These are phyloP conservation scores for Gossypium herbaceum DNA, from an alignment of 345 rosid species.

Conservation along the genomic window DNA sequence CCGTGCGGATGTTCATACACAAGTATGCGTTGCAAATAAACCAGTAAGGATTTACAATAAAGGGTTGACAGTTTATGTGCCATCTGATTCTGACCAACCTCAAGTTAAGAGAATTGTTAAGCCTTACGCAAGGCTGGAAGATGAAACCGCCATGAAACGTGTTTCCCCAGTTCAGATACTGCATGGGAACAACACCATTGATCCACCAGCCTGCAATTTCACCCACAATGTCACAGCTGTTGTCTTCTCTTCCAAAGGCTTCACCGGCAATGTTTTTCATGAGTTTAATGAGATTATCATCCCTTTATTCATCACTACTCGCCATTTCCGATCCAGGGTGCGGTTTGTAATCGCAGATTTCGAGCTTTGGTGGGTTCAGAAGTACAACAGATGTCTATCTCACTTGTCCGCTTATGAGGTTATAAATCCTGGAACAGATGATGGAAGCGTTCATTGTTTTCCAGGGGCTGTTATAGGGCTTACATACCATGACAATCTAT, in stretches of 20 bases:
- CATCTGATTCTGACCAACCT: slow-evolving; percentile 13
- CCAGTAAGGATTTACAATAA: slow-evolving; percentile 26
- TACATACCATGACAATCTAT: slow-evolving; percentile 25
- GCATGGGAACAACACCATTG: not conserved
- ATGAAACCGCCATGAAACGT: slow-evolving; percentile 12
- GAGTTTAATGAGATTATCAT: slow-evolving; percentile 40
- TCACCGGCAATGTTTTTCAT: slow-evolving; percentile 36
- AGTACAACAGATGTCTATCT: slow-evolving; percentile 24
- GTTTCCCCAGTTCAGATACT: slow-evolving; percentile 28
- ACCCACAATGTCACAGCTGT: slow-evolving; percentile 28
- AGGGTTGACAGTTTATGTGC: slow-evolving; percentile 20
- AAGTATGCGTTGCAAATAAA: slow-evolving; percentile 26
- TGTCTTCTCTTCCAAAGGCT: slow-evolving; percentile 39
- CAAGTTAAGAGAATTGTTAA: not conserved
- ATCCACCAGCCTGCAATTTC: slow-evolving; percentile 23
- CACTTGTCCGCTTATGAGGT: slow-evolving; percentile 22
- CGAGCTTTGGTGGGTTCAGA: slow-evolving; percentile 33
- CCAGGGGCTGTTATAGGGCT: slow-evolving; percentile 40
- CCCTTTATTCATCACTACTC: slow-evolving; percentile 42
- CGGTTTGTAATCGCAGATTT: slow-evolving; percentile 34
- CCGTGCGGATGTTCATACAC: slow-evolving; percentile 24
- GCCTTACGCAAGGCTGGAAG: slow-evolving; percentile 32
- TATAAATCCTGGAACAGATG: slow-evolving; percentile 26
- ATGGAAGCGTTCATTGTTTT: slow-evolving; percentile 40
- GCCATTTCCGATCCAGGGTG: slow-evolving; percentile 26